Conservation (phyloP, 768 basidiomycete species). For the Asterophora parasitica region DNA sequence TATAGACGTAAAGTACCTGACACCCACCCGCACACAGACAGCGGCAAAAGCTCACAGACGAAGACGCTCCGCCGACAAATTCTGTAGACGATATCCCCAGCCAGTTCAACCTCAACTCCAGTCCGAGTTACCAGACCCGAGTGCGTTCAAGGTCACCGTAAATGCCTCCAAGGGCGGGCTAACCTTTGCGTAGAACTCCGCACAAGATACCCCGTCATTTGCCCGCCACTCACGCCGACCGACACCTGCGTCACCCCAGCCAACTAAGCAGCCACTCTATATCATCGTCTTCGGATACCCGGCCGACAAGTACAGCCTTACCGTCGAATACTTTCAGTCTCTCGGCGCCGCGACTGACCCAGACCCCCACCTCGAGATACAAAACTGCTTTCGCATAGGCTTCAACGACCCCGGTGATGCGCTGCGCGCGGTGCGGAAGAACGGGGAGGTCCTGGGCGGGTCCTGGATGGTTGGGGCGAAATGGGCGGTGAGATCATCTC, state of each 20-base stretch:
- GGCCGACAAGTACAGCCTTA: constrained; percentile 65
- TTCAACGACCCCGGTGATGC: constrained; percentile 71
- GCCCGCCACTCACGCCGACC: constrained; percentile 28
- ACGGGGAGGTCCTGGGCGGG: constrained; percentile 72
- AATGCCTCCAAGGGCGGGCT: neutral
- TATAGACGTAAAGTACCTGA: neutral
- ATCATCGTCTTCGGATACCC: constrained; percentile 90
- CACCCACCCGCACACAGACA: constrained; percentile 35
- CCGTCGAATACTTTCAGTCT: constrained; percentile 70
- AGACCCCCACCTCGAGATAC: constrained; percentile 60
- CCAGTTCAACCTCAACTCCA: constrained; percentile 38
- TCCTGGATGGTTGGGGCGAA: constrained; percentile 84
- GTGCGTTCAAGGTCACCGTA: constrained; percentile 27
- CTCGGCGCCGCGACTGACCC: constrained; percentile 69
- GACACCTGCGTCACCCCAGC: constrained; percentile 20
- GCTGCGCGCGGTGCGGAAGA: constrained; percentile 73
- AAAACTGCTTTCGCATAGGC: constrained; percentile 80
- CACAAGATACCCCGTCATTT: constrained; percentile 36
- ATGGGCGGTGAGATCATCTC: constrained; percentile 66
- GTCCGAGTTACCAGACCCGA: constrained; percentile 39
- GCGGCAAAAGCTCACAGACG: constrained; percentile 61
- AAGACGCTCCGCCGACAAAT: constrained; percentile 74
- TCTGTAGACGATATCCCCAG: constrained; percentile 75
- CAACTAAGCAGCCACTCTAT: constrained; percentile 43
- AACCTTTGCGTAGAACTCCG: constrained; percentile 28